Evolutionary conservation across 2,329 filamentous ascomycete genomes (phyloP).

Genomic region (Cercospora sp.): DNA sequence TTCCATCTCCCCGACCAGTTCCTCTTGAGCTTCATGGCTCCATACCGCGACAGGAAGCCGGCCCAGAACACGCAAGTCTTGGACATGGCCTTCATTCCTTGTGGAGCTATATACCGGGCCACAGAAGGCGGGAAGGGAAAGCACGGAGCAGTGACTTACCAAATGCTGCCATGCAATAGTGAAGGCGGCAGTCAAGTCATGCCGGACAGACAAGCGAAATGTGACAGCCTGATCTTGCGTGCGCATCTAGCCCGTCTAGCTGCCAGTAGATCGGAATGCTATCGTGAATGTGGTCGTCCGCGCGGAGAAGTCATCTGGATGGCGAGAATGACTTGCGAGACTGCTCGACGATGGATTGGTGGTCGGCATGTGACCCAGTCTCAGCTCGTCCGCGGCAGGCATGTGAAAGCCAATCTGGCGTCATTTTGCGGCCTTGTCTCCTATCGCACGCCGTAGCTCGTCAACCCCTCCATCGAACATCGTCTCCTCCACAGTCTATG

Average conservation of each 20-base stretch:
- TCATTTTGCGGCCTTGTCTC: neutral
- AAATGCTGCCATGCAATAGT: slow-evolving; percentile 28
- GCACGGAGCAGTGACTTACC: slow-evolving; percentile 19
- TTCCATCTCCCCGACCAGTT: slow-evolving; percentile 11
- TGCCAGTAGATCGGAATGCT: neutral
- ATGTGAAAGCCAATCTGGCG: slow-evolving; percentile 15
- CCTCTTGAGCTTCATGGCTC: slow-evolving; percentile 13
- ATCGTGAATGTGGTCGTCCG: slow-evolving; percentile 6
- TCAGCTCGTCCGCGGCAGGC: slow-evolving; percentile 6
- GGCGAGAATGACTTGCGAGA: neutral
- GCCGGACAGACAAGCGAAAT: slow-evolving; percentile 12
- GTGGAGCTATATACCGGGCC: neutral
- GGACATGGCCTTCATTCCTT: neutral
- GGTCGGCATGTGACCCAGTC: slow-evolving; percentile 10
- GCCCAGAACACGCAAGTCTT: slow-evolving; percentile 8
- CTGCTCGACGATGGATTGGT: neutral
- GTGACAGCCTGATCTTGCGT: slow-evolving; percentile 10
- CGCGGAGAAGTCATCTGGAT: slow-evolving; percentile 4
- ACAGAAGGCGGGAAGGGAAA: neutral
- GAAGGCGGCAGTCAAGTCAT: slow-evolving; percentile 15
- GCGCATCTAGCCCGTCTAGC: neutral
- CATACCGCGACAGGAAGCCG: slow-evolving; percentile 7
- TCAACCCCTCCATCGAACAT: neutral
- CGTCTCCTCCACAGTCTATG: no score
- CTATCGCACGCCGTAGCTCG: slow-evolving; percentile 3